A percentile compares a stretch with the other conserved stretches of the same genome.
Conservation (phyloP, 306 rosid genomes). For the Fragaria ananassa region DNA sequence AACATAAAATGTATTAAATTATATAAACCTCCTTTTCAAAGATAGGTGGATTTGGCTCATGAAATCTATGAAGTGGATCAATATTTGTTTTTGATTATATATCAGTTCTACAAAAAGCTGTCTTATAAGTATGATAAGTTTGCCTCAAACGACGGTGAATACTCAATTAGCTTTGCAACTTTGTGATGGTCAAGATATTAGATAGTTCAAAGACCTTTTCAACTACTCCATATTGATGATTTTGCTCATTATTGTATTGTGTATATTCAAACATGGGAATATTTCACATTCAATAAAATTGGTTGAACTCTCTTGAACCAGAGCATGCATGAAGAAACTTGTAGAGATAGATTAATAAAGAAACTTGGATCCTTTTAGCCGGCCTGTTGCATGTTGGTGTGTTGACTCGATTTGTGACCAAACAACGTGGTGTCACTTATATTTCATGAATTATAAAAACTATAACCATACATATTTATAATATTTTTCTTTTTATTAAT, state of each 20-base stretch:
- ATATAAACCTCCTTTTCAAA: neutral
- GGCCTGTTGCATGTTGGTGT: neutral
- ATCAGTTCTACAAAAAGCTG: conserved; percentile 25
- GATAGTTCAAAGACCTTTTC: conserved; percentile 17
- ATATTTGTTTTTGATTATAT: neutral
- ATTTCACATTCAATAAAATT: neutral
- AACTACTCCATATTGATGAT: neutral
- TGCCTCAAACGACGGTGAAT: neutral
- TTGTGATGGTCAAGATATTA: neutral
- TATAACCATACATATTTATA: neutral
- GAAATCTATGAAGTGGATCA: conserved; percentile 1
- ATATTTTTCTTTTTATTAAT: neutral
- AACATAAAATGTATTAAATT: neutral
- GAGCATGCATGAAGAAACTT: too few relatives aligned
- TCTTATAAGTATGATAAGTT: neutral
- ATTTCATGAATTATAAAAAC: neutral
- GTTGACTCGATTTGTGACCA: conserved; percentile 26
- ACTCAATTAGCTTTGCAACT: conserved; percentile 21
- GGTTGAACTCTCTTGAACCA: neutral
- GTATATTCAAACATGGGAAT: neutral
- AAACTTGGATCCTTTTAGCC: neutral
- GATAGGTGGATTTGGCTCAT: conserved; percentile 15
- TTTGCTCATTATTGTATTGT: neutral
- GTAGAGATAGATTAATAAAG: neutral
- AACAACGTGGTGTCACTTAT: conserved; percentile 21